Evolutionary conservation across 2,329 filamentous ascomycete genomes (phyloP), one percentile per base, ranked within the genome.

Genomic region (Xylaria sp.): DNA sequence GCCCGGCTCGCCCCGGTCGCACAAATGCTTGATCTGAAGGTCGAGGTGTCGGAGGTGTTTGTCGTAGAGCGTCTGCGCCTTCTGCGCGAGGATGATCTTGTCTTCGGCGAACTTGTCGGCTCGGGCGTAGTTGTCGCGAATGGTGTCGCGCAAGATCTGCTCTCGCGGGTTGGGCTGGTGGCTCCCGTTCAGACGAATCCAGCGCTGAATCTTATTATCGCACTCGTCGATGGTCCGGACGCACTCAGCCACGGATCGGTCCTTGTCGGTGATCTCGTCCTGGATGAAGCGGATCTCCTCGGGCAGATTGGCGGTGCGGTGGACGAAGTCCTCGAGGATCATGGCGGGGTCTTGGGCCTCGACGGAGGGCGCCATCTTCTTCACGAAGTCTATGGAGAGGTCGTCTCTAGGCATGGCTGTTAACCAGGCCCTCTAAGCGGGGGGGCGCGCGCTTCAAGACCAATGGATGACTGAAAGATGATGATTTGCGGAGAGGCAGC

Each of bases 221-320:
- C 87, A 86, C 54, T 88, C 85, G 39, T 85, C 82, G 66, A 92
- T 90, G 60, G 83, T 80, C 57, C 84, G 80, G 54, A 87, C 77
- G 68, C 87, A 87, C 44, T 90, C 86, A 66, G 84, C 78, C 62
- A 90, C 88, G 60, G 85, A 80, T 45, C 83, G 81, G 69, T 95
- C 90, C 71, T 92, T 93, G 69, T 90, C 87, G 67, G 86, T 80
- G 59, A 93, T 90, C 73, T 94, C 90, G 68, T 92, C 90, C 66
- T 92, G 88, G 58, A 93, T 81, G 74, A 92, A 92, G 18, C 87
- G 86, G 55, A 94, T 86, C 73, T 94, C 90, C 59, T 90, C 88
- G 57, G 90, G 90, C 22, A 93, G 79, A 66, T 94, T 94, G 65
- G 89, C 86, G 18, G 89, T 88, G 73, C 77, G 80, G 69, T 87